Evolutionary conservation across 1,284 basidiomycete genomes (phyloP).

Genomic region (Papiliotrema nemorosa): DNA sequence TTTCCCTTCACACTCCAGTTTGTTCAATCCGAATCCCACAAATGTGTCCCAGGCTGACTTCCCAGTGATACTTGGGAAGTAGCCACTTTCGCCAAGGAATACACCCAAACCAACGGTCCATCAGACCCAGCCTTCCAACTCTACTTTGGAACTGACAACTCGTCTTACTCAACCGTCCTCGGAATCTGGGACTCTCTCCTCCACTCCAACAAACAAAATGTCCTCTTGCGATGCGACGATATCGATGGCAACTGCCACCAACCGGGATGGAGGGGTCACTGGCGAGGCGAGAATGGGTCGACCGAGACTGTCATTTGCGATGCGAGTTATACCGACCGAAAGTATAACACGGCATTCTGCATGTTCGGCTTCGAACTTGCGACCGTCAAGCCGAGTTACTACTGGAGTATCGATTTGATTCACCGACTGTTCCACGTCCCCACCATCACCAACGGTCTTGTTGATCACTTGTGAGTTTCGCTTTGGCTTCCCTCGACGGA

Average conservation of each 20-base stretch:
- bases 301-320: conserved; percentile 50
- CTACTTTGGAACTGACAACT: conserved; percentile 46
- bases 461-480: conserved; percentile 36
- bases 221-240: conserved; percentile 49
- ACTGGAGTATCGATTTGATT: conserved; percentile 49
- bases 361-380: conserved; percentile 44
- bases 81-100: conserved; percentile 34
- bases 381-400: conserved; percentile 27
- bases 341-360: conserved; percentile 39
- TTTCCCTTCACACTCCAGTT: neutral
- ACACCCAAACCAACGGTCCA: conserved; percentile 42
- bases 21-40: neutral
- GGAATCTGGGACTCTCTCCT: conserved; percentile 44
- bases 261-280: conserved; percentile 49
- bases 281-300: conserved; percentile 50
- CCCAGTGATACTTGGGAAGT: conserved; percentile 42
- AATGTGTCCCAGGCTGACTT: neutral
- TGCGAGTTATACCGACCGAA: conserved; percentile 34
- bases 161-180: conserved; percentile 33
- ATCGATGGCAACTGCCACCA: conserved; percentile 43
- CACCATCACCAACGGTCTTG: conserved; percentile 32
- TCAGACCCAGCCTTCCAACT: conserved; percentile 38
- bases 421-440: conserved; percentile 51
- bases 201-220: conserved; percentile 37
- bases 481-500: neutral